A percentile compares a stretch with the other conserved stretches of the same genome.
Evolutionary conservation across 352 stramenopile species (phyloP).

Genomic region (Phytopythium chamaehyphon): DNA sequence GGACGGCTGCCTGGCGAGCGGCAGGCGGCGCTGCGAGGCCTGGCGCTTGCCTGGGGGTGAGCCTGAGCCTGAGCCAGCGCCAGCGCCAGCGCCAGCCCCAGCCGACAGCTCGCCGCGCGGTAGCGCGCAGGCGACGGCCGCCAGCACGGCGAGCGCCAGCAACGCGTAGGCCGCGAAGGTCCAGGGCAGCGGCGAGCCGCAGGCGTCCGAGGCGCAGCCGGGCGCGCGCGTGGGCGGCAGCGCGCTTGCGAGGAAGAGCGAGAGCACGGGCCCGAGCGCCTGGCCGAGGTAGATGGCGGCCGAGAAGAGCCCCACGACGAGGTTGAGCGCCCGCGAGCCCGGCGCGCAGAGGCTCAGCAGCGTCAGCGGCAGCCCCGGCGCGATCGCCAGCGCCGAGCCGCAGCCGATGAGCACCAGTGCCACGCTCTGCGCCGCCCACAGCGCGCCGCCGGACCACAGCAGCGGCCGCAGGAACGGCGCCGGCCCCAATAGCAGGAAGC

Average conservation of each 20-base stretch:
- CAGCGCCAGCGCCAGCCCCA: too few relatives aligned
- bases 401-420: slow-evolving; percentile 54
- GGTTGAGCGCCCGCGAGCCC: slow-evolving; percentile 39
- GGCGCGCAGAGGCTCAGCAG: slow-evolving; percentile 44
- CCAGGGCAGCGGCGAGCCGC: slow-evolving; percentile 56
- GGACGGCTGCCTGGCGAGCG: slow-evolving; percentile 50
- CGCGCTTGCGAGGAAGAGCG: slow-evolving; percentile 43
- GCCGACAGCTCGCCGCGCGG: slow-evolving; percentile 29
- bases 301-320: slow-evolving; percentile 67
- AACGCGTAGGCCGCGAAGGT: slow-evolving; percentile 53
- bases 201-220: slow-evolving; percentile 36
- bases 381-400: slow-evolving; percentile 51
- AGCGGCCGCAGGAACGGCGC: slow-evolving; percentile 43
- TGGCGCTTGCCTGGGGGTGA: slow-evolving; percentile 26
- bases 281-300: slow-evolving; percentile 67
- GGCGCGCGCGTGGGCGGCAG: slow-evolving; percentile 31
- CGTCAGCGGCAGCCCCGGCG: slow-evolving; percentile 50
- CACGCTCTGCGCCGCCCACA: slow-evolving; percentile 53
- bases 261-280: slow-evolving; percentile 51
- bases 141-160: slow-evolving; percentile 25
- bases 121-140: slow-evolving; percentile 19
- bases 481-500: slow-evolving; percentile 58
- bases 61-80: too few relatives aligned
- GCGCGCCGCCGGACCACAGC: slow-evolving; percentile 27
- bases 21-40: slow-evolving; percentile 33